Base-by-base conservation (phyloP, 192 early-diverging fungal species). In the Backusella morwellensis region DNA sequence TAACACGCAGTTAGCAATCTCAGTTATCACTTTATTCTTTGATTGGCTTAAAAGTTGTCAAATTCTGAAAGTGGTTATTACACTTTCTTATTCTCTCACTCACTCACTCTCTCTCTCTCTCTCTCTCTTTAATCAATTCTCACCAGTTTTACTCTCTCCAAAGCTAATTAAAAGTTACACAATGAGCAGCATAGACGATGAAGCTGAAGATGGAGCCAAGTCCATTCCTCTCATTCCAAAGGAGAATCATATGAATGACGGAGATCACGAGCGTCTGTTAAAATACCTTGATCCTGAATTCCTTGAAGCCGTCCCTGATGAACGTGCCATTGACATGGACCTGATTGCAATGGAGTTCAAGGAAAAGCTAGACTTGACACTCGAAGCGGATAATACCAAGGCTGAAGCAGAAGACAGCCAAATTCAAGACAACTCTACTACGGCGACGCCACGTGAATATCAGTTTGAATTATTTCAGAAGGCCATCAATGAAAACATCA, bases 391-490 rank as follows among this genome's bases (percentile, higher is more conserved):
- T 4, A 52, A 73, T 12, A 19, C 12, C 12, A 11, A 26, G 29
- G 0, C 50, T 8, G 44, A 74, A 5, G 0, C 54, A 38, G 44
- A 66, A 6, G 67, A 59, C 7, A 0, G n/a, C n/a, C 19, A 67
- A 59, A 35, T 5, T 9, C 67, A 74, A 66, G 54, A 66, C 6
- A 14, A 29, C 11, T 9, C 36, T 44, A n/a, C 15, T 17, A 3
- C 38, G 17, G 12, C 85, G n/a, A 56, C 75, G 52, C 89, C 95
- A 0, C 85, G 94, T 41, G 88, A 89, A n/a, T 98, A 98, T 77
- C 97, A 98, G 80, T 63, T 90, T n/a, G 90, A 93, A 34, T 80
- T 98, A 34, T 92, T 90, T 73, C 73, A 85, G 40, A 85, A 86
- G 66, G 96, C 97, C 1, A 76, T 84, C 66, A 69, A 75, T 2